Base-by-base conservation (phyloP, 495 filamentous ascomycete genomes). In the Aspergillus cristatus region DNA sequence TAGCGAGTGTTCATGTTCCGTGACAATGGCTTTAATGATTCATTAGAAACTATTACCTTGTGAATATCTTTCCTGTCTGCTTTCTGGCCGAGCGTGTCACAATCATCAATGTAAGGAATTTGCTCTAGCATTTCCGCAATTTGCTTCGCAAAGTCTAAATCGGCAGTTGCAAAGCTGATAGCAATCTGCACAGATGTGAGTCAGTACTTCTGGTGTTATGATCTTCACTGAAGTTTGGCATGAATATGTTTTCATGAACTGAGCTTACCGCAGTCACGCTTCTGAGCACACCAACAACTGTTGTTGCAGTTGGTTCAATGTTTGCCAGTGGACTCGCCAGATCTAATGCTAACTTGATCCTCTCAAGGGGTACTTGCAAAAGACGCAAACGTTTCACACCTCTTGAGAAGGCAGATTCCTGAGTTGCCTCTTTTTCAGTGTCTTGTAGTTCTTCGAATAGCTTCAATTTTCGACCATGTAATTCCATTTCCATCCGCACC, bases 11-110 rank as follows among this genome's bases (percentile, higher is more conserved):
- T n/a, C n/a, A n/a, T n/a, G n/a, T n/a, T n/a, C n/a, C n/a, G n/a
- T n/a, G n/a, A n/a, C n/a, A n/a, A n/a, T n/a, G n/a, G n/a, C n/a
- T n/a, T n/a, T n/a, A 24, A 24, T 24, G 20, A 24, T 24, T 24
- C 20, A 24, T 8, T 24, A 8, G 4, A 8, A 8, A n/a, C n/a
- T n/a, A 16, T 37, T 50, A 51, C 41, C 26, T 38, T 37, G 15
- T 49, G 38, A 18, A 49, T 49, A 30, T 47, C 43, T 26, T 35
- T 29, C 28, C 35, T 47, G 24, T 46, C 26, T 29, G 40, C 32
- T 45, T 47, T 54, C 29, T 51, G 51, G 15, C 51, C 51, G 17
- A 48, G 42, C 17, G 45, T 54, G 40, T 51, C 48, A 28, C 51
- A 54, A 24, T 46, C 51, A 32, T 24, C 20, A 26, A 54, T 51